phyloP scores from a whole-genome alignment of 805 yeast species.

The Saturnispora besseyi region DNA sequence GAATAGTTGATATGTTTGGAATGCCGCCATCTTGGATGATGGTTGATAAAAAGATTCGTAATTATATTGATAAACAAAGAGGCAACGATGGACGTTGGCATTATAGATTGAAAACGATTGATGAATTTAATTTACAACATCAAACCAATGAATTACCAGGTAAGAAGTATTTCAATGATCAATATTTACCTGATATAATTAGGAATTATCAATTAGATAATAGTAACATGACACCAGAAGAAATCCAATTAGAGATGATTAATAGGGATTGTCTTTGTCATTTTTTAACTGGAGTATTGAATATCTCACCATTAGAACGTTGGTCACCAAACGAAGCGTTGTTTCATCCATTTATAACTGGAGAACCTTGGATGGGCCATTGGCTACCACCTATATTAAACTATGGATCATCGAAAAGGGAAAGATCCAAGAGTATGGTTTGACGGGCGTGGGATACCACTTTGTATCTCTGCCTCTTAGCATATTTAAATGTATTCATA shows the following conservation, averaged over 20 bases:
- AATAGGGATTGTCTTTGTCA: slow-evolving; percentile 68
- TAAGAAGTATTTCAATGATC: slow-evolving; percentile 67
- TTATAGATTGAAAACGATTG: slow-evolving; percentile 29
- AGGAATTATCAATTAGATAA: slow-evolving; percentile 64
- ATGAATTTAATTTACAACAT: slow-evolving; percentile 45
- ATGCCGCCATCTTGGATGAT: slow-evolving; percentile 94
- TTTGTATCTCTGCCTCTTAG: background rate
- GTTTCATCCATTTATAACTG: slow-evolving; percentile 81
- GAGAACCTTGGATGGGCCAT: slow-evolving; percentile 41
- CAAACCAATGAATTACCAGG: slow-evolving; percentile 64
- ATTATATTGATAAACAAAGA: slow-evolving; percentile 39
- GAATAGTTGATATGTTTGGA: slow-evolving; percentile 77
- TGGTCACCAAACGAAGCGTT: slow-evolving; percentile 96
- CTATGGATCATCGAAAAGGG: slow-evolving; percentile 12
- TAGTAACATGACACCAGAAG: slow-evolving; percentile 41
- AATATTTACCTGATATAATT: slow-evolving; percentile 61
- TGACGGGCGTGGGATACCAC: background rate
- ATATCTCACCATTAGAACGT: slow-evolving; percentile 84
- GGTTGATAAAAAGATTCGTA: slow-evolving; percentile 76
- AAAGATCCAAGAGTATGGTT: slow-evolving; percentile 17
- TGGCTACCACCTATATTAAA: slow-evolving; percentile 40
- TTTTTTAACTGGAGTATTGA: slow-evolving; percentile 68
- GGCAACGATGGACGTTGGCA: slow-evolving; percentile 29
- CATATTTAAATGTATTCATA: background rate
- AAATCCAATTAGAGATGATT: slow-evolving; percentile 61